Base-by-base conservation (phyloP, 108 stramenopile genomes). In the Aureococcus anophagefferens region DNA sequence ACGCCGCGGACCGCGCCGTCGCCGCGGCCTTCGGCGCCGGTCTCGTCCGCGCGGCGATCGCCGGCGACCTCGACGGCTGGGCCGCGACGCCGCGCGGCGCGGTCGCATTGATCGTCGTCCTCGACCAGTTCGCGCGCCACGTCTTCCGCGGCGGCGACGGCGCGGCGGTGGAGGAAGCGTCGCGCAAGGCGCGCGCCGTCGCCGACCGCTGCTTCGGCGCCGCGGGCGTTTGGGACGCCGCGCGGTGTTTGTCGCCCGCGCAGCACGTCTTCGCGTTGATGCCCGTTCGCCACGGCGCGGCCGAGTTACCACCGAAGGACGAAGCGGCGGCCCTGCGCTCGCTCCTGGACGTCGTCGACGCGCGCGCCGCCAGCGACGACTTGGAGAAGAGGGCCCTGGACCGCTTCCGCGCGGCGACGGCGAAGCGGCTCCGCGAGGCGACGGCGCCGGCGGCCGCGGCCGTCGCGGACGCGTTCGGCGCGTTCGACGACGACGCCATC, bases 71-170 rank as follows among this genome's bases (percentile, higher is more conserved):
- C 32, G 45, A 70, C 21, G 32, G 30, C 21, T 84, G 84, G 84
- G 28, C 33, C 31, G 31, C 46, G 15, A 31, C 62, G 17, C 76
- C 79, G 34, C 63, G 77, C n/a, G 59, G 70, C 14, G 30, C 63
- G 21, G 36, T 84, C 21, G 79, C 84, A 15, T 67, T 83, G 25
- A 74, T 84, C 51, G 29, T 84, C 25, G 71, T 84, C 40, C 68
- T 84, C 5, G 84, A 84, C 36, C 84, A 84, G 45, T 77, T 83
- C 33, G 74, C 84, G 34, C 44, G 83, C 64, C 83, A 84, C 36
- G 25, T 82, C 14, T 78, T 66, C 59, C 78, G 83, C 15, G 71
- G n/a, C 33, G 17, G 32, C 17, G 63, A 70, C 30, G 69, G 62
- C 59, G 46, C 69, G n/a, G n/a, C n/a, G n/a, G n/a, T n/a, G n/a